Conservation (phyloP, 805 yeast genomes). For the Saccharomycopsis microspora region DNA sequence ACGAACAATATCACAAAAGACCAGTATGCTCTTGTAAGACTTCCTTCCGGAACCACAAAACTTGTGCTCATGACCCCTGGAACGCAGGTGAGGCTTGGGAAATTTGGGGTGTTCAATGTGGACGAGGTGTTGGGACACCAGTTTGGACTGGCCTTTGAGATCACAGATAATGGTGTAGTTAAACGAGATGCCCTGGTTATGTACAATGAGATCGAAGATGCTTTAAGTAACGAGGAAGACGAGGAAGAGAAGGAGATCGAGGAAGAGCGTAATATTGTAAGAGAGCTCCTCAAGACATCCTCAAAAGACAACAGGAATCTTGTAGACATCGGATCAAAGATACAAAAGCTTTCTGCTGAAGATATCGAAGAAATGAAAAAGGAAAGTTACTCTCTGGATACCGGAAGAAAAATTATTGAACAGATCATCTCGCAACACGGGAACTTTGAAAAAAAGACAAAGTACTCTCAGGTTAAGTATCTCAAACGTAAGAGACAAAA, state of each 20-base stretch:
- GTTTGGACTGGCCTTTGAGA: conserved; percentile 85
- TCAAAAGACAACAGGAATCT: conserved; percentile 50
- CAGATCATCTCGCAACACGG: conserved; percentile 75
- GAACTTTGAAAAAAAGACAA: conserved; percentile 80
- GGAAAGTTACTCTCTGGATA: conserved; percentile 44
- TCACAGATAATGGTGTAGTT: conserved; percentile 37
- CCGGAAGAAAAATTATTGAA: conserved; percentile 71
- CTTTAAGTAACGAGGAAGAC: conserved; percentile 20
- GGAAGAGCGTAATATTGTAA: conserved; percentile 27
- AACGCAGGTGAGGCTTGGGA: conserved; percentile 65
- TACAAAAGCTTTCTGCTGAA: conserved; percentile 63
- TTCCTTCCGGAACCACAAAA: conserved; percentile 76
- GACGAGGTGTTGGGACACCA: conserved; percentile 70
- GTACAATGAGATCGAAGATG: conserved; percentile 20
- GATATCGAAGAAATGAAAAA: conserved; percentile 79
- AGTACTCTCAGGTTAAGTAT: conserved; percentile 86
- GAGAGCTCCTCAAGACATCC: conserved; percentile 28
- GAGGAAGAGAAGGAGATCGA: conserved; percentile 21
- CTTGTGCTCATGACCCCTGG: conserved; percentile 55
- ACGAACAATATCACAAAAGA: conserved; percentile 29
- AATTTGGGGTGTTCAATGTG: conserved; percentile 78
- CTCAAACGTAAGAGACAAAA: conserved; percentile 85
- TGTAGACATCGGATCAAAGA: conserved; percentile 52
- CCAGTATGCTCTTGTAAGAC: conserved; percentile 51
- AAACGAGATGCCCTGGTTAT: conserved; percentile 35